Evolutionary conservation across 75 land plant species (phyloP), one percentile per base, ranked within the genome.

Genomic region (Larix kaempferi): DNA sequence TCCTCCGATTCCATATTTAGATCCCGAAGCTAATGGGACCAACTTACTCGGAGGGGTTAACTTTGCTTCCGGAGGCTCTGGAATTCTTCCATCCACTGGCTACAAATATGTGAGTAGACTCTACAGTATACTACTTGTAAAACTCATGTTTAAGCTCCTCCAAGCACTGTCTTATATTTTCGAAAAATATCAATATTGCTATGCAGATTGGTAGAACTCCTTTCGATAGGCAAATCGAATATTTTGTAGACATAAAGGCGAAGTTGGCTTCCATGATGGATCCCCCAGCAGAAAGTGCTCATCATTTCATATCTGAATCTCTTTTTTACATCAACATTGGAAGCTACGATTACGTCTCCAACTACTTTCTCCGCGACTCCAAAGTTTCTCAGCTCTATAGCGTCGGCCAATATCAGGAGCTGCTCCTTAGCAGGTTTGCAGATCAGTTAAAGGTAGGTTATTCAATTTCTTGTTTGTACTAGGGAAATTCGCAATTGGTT

Each of bases 21-120:
- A 59, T 59, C 85, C 85, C 33, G 49, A 72, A 27, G 84, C 85
- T 8, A 77, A 76, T 35, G 85, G 85, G 21, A 39, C 10, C 39
- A 64, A 54, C 19, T 69, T 83, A 41, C 78, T 83, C 63, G 59
- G 74, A 16, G 85, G 85, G 39, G 41, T 83, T 25, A 83, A 83
- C 73, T 82, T 82, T 65, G 85, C 85, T 19, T 76, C 85, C 8
- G 84, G 84, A 57, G 85, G 75, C 11, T 75, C 85, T 2, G 85
- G 85, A 57, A 67, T 84, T 78, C 75, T 27, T 78, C 84, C 55
- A 15, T 12, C 44, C 72, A 81, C 79, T 81, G 73, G 73, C 52
- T 41, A 69, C 52, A 69, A 41, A 69, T 69, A 69, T 69, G 73
- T 69, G n/a, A 69, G 73, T 69, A 39, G 54, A 49, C n/a, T n/a